Percentiles rank a stretch among this genome's conserved stretches.
Evolutionary conservation across 1,139 yeast genomes (phyloP).

Genomic region (Diutina sp.): DNA sequence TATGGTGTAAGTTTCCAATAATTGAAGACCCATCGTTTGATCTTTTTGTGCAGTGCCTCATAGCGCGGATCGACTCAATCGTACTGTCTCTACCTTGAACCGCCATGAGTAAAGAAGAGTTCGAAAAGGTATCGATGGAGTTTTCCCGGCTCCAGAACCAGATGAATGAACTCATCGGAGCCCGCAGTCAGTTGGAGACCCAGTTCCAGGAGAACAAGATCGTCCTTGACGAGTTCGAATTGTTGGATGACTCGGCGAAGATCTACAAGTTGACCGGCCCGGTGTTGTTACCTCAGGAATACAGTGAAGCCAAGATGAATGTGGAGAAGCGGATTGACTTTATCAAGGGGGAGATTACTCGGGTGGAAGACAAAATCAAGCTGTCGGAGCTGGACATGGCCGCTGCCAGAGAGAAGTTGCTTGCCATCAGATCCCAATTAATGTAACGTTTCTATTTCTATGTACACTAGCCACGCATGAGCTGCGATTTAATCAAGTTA

Average conservation of each 20-base stretch:
- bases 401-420: slow-evolving; percentile 32
- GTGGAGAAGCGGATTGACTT: slow-evolving; percentile 84
- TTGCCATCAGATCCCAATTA: slow-evolving; percentile 8
- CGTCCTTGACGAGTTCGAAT: slow-evolving; percentile 70
- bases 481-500: slow-evolving; percentile 60
- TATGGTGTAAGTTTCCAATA: too few species aligned
- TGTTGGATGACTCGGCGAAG: slow-evolving; percentile 46
- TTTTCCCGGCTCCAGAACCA: slow-evolving; percentile 22
- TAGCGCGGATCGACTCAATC: background rate
- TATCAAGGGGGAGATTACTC: slow-evolving; percentile 60
- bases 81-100: background rate
- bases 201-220: slow-evolving; percentile 85
- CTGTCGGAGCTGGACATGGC: slow-evolving; percentile 40
- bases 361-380: slow-evolving; percentile 50
- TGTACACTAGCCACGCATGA: slow-evolving; percentile 37
- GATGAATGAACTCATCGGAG: slow-evolving; percentile 35
- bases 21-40: background rate
- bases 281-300: slow-evolving; percentile 80
- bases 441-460: slow-evolving; percentile 3
- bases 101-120: slow-evolving; percentile 5
- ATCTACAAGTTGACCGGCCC: slow-evolving; percentile 89
- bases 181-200: slow-evolving; percentile 63
- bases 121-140: slow-evolving; percentile 27
- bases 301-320: slow-evolving; percentile 65
- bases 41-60: background rate